phyloP scores from a whole-genome alignment of 768 basidiomycete genomes.

The Russula sp. region DNA sequence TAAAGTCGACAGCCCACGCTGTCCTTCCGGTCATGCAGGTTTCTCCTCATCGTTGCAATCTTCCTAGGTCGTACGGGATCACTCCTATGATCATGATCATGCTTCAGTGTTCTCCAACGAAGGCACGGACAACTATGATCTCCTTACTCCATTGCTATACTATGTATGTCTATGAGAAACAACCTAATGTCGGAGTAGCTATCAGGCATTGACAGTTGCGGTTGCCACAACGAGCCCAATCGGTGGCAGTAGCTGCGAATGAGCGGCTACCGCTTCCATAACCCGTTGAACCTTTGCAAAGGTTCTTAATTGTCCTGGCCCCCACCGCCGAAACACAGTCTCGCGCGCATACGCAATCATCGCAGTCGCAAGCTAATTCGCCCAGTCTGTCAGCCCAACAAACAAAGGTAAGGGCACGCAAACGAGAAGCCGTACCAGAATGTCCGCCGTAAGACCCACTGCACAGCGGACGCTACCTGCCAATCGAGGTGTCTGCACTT shows the following conservation, averaged over 20 bases:
- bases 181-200: neutral
- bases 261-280: conserved; percentile 8
- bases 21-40: too few relatives aligned
- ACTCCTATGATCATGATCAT: neutral
- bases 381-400: neutral
- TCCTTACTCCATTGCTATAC: neutral
- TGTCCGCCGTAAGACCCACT: conserved; percentile 69
- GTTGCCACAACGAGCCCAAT: neutral
- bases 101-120: too few relatives aligned
- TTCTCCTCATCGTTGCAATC: neutral
- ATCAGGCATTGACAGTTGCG: conserved; percentile 2
- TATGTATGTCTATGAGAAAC: neutral
- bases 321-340: conserved; percentile 52
- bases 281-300: conserved; percentile 25
- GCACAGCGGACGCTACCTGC: too few relatives aligned
- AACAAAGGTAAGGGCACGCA: neutral
- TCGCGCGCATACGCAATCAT: conserved; percentile 53
- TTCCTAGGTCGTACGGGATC: neutral
- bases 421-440: conserved; percentile 48
- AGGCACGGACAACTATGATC: too few relatives aligned
- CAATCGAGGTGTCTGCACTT: too few relatives aligned
- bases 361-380: conserved; percentile 57
- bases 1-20: too few relatives aligned
- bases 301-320: conserved; percentile 41
- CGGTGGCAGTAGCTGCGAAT: neutral